Conservation (phyloP, 208 protist species). For the Leishmania guyanensis region DNA sequence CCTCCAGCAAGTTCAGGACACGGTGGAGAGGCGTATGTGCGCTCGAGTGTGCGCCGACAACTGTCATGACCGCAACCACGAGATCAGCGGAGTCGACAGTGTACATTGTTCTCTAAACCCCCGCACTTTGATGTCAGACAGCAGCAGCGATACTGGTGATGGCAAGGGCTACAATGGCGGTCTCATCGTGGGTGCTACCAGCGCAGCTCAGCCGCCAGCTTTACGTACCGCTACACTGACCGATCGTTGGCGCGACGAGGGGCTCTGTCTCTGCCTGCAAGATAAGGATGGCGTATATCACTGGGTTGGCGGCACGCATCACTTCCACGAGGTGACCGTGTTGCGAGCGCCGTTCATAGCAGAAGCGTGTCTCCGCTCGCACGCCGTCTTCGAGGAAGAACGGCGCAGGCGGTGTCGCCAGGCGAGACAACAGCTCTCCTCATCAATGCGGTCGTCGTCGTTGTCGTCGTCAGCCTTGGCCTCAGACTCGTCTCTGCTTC, state of each 20-base stretch:
- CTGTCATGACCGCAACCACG: not conserved
- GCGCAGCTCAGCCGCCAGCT: not conserved
- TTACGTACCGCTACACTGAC: not conserved
- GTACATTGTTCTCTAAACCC: not conserved
- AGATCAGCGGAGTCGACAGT: not conserved
- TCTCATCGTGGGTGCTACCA: not conserved
- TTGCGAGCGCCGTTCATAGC: conserved; percentile 31
- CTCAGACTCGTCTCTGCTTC: too few species aligned
- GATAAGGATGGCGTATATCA: conserved; percentile 33
- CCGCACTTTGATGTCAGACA: not conserved
- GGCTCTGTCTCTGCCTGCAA: conserved; percentile 45
- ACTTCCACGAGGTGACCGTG: conserved; percentile 18
- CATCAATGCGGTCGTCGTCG: not conserved
- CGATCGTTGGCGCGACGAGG: not conserved
- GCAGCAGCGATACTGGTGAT: not conserved
- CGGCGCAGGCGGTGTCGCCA: not conserved
- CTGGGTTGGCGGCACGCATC: conserved; percentile 35
- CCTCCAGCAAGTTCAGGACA: conserved; percentile 30
- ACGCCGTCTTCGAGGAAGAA: conserved; percentile 19
- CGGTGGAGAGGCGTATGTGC: conserved; percentile 38
- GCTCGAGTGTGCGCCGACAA: conserved; percentile 21
- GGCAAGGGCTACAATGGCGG: not conserved
- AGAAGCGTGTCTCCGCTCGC: conserved; percentile 31
- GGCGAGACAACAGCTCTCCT: not conserved
- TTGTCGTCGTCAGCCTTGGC: not conserved